phyloP scores from a whole-genome alignment of 108 stramenopile species.

The Schizochytrium sp. region DNA sequence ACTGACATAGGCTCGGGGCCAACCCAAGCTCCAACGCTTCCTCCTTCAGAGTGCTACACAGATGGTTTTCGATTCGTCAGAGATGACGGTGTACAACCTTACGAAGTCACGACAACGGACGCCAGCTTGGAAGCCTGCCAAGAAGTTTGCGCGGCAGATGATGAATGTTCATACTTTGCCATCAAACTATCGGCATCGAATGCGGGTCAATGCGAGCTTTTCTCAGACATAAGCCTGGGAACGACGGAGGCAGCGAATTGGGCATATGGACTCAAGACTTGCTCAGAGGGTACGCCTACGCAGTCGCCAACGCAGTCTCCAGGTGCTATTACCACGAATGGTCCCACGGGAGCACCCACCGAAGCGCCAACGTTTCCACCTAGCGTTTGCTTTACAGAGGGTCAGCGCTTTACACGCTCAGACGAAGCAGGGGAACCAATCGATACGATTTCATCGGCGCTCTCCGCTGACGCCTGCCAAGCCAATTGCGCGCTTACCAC shows the following conservation, averaged over 20 bases:
- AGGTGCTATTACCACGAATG: too few relatives aligned
- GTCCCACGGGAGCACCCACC: too few relatives aligned
- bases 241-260: neutral
- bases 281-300: neutral
- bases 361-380: too few relatives aligned
- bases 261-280: neutral
- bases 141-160: neutral
- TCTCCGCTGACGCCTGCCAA: too few relatives aligned
- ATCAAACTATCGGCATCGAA: neutral
- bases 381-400: too few relatives aligned
- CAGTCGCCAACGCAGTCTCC: too few relatives aligned
- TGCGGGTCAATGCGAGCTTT: neutral
- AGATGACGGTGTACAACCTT: neutral
- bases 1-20: too few relatives aligned
- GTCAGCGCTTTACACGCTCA: too few relatives aligned
- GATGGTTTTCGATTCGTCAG: neutral
- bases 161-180: neutral
- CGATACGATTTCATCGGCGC: too few relatives aligned
- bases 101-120: neutral
- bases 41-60: neutral
- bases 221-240: neutral
- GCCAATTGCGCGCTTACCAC: too few relatives aligned
- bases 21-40: too few relatives aligned
- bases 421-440: too few relatives aligned
- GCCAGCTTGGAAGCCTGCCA: neutral